Evolutionary conservation across 345 rosid species (phyloP).

Genomic region (Eucalyptus globulus): DNA sequence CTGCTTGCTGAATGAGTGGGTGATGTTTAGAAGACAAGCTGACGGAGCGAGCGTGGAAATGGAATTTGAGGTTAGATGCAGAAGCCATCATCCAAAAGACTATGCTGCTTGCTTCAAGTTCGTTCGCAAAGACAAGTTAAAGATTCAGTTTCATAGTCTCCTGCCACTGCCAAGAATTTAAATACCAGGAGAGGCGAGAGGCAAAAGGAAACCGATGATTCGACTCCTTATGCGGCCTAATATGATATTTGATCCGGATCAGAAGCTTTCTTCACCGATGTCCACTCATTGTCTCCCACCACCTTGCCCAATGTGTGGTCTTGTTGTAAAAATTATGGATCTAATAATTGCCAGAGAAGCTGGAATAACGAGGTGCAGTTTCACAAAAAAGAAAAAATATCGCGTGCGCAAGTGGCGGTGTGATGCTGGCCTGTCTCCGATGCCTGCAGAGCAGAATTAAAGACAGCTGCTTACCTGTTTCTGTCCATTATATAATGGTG

Average conservation of each 20-base stretch:
- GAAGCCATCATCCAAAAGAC: not conserved
- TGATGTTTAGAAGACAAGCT: not conserved
- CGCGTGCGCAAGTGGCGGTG: not conserved
- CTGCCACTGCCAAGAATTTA: not conserved
- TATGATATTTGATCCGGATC: not conserved
- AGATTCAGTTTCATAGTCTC: not conserved
- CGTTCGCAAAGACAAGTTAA: not conserved
- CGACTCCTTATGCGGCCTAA: not conserved
- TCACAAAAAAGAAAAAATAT: not conserved
- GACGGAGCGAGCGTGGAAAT: not conserved
- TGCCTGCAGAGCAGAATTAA: not conserved
- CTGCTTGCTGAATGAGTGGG: constrained; percentile 2
- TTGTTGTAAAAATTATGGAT: not conserved
- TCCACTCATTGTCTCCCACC: not conserved
- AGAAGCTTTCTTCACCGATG: not conserved
- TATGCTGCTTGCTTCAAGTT: not conserved
- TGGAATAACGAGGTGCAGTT: not conserved
- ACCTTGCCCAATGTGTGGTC: not conserved
- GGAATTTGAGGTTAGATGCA: not conserved
- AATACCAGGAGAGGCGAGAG: not conserved
- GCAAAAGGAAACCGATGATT: not conserved
- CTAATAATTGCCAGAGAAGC: not conserved
- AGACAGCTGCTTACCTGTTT: not conserved
- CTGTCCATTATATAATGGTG: not conserved
- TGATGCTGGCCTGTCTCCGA: not conserved